Evolutionary conservation across 192 early-diverging fungal species (phyloP), one percentile per base, ranked within the genome.

Genomic region (Backusella liffmaniae): DNA sequence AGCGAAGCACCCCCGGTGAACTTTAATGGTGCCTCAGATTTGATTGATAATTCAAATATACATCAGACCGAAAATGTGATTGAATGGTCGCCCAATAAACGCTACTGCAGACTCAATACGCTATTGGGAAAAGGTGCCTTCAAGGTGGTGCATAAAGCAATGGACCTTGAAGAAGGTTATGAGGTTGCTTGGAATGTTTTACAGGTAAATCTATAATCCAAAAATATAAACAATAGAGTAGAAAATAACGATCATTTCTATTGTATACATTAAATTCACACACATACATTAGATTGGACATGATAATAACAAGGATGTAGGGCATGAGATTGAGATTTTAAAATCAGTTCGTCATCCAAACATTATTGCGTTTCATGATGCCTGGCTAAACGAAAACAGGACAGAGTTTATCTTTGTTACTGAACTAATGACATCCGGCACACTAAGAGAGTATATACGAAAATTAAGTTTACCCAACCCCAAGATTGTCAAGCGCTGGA

Each of bases 401-500:
- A 81, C 72, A 16, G 77, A 67, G 65, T 80, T 84, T 66, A 80
- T 73, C 69, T 92, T 92, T 77, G 89, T 92, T 36, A 92, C 91
- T 36, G 91, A 92, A 77, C 79, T 92, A 56, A 92, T 92, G 91
- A 89, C 89, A 10, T 87, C 88, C 4, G 91, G 91, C 13, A 92
- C 91, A 15, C 75, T 92, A 53, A 89, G 89, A 71, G 74, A 73
- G 41, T 93, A 93, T 78, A 92, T 93, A 73, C 83, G 88, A 53
- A 90, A 90, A 76, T 78, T 93, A 42, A 86, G 85, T 70, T 79
- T 88, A 68, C 92, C 92, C 32, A 92, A 92, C 62, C 69, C 87
- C 65, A 92, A 90, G 66, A 89, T 93, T 30, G 88, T 93, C 46
- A 93, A 93, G 75, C 84, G 91, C 12, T 93, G 92, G 93, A 85